These are phyloP conservation scores for Piedraia hortae DNA, from an alignment of 2,329 filamentous ascomycete species.

Conservation along the genomic window DNA sequence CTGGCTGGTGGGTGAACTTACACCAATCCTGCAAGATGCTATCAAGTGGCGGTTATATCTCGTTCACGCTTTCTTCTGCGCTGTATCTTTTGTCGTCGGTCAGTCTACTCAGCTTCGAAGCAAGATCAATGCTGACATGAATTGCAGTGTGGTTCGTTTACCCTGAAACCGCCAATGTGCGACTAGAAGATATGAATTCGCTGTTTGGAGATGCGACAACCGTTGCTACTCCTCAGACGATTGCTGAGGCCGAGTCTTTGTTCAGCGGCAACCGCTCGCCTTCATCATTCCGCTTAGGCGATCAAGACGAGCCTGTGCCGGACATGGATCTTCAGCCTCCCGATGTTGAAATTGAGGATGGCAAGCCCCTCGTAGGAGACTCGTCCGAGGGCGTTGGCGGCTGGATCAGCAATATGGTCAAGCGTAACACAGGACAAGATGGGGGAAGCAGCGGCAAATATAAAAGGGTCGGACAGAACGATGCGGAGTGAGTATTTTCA, in stretches of 20 bases:
- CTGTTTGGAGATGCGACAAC: slow-evolving; percentile 85
- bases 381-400: slow-evolving; percentile 32
- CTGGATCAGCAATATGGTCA: slow-evolving; percentile 42
- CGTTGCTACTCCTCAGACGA: slow-evolving; percentile 50
- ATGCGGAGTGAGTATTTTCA: slow-evolving; percentile 2
- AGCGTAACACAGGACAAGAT: slow-evolving; percentile 22
- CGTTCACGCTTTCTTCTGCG: slow-evolving; percentile 90
- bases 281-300: slow-evolving; percentile 43
- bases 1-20: slow-evolving; percentile 88
- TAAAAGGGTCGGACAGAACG: slow-evolving; percentile 19
- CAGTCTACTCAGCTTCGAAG: slow-evolving; percentile 17
- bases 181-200: slow-evolving; percentile 86
- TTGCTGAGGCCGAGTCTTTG: slow-evolving; percentile 57
- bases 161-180: slow-evolving; percentile 83
- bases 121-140: slow-evolving; percentile 1
- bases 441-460: slow-evolving; percentile 17
- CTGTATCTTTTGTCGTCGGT: slow-evolving; percentile 87
- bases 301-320: slow-evolving; percentile 34
- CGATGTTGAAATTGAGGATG: slow-evolving; percentile 24
- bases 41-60: slow-evolving; percentile 90
- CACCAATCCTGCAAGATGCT: slow-evolving; percentile 68
- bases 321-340: slow-evolving; percentile 62
- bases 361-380: slow-evolving; percentile 20
- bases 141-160: slow-evolving; percentile 78
- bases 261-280: slow-evolving; percentile 48